These are phyloP conservation scores for Haematococcus lacustris DNA, from an alignment of 139 green algal species.

Conservation along the genomic window DNA sequence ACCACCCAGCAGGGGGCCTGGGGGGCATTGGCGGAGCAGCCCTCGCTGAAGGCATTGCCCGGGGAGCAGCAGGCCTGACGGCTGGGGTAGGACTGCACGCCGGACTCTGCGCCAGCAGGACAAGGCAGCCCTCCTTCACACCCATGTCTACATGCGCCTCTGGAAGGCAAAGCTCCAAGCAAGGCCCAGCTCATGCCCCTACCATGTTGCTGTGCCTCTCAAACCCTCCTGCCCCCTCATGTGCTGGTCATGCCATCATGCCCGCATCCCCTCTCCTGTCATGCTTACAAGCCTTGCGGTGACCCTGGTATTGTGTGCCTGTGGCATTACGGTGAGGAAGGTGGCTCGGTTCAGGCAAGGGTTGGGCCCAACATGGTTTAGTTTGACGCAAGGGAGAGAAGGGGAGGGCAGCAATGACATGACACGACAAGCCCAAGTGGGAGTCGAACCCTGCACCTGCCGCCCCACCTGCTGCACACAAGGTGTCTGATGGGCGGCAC, in stretches of 20 bases:
- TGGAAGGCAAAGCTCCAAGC: background rate
- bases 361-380: background rate
- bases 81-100: conserved; percentile 20
- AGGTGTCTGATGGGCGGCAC: conserved; percentile 18
- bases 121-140: background rate
- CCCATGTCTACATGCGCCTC: background rate
- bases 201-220: background rate
- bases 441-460: background rate
- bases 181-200: background rate
- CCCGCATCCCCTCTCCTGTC: background rate
- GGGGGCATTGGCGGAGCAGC: conserved; percentile 15
- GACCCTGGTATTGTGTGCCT: background rate
- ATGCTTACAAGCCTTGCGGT: background rate
- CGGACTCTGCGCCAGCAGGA: conserved; percentile 13
- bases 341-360: too few species aligned
- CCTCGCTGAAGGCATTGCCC: conserved; percentile 24
- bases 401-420: background rate
- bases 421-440: background rate
- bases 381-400: background rate
- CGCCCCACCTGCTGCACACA: conserved; percentile 16
- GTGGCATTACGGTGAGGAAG: too few species aligned
- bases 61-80: conserved; percentile 28
- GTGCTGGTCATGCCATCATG: background rate
- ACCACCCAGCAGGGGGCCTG: conserved; percentile 10
- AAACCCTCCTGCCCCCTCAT: background rate